phyloP scores from a whole-genome alignment of 371 early-diverging fungal species.

The Syncephalastrum racemosum region DNA sequence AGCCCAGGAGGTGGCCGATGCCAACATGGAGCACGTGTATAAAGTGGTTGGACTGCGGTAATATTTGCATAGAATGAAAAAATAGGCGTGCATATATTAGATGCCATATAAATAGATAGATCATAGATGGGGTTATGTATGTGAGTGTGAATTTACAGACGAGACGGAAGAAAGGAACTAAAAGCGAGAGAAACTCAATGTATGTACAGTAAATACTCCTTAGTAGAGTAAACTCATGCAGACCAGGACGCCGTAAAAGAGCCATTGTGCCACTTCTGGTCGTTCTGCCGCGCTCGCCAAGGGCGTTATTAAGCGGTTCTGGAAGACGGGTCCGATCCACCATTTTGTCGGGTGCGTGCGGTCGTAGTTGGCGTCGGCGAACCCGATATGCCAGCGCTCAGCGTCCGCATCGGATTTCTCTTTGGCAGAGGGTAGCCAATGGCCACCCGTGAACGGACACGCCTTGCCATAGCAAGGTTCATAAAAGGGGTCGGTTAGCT shows the following conservation, averaged over 20 bases:
- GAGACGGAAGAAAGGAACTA: neutral
- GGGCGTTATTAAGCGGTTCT: neutral
- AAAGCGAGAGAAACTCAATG: neutral
- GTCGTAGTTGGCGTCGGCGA: constrained; percentile 8
- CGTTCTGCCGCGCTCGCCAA: no score
- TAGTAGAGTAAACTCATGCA: neutral
- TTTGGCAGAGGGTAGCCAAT: no score
- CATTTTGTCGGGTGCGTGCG: constrained; percentile 10
- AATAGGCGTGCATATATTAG: neutral
- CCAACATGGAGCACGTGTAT: constrained; percentile 56
- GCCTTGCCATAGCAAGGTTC: neutral
- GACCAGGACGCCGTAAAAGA: no score
- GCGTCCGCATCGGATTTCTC: neutral
- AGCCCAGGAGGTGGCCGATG: constrained; percentile 54
- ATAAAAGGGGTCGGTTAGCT: constrained; percentile 15
- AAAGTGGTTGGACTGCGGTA: constrained; percentile 58
- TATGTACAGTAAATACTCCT: neutral
- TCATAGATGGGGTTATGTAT: neutral
- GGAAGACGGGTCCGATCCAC: constrained; percentile 17
- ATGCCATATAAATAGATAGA: constrained; percentile 4
- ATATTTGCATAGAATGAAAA: constrained; percentile 1
- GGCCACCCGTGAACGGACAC: no score
- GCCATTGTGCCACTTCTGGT: no score
- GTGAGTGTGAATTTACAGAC: neutral
- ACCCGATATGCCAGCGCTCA: constrained; percentile 11